phyloP scores from a whole-genome alignment of 192 early-diverging fungal species.

The Dissophora ornata region DNA sequence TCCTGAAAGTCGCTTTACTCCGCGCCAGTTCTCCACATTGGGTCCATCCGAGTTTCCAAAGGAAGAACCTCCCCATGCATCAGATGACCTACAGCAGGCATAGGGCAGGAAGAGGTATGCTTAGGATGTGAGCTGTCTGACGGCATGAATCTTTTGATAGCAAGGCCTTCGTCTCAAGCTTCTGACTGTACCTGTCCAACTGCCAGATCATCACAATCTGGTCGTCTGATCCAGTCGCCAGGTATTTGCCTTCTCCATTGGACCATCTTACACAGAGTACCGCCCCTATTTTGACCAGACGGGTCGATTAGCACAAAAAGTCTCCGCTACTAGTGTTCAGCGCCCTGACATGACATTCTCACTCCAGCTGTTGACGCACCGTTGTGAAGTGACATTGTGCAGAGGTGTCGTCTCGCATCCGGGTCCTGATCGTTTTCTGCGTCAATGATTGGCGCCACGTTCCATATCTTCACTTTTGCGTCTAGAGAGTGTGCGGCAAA shows the following conservation, averaged over 20 bases:
- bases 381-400: slow-evolving; percentile 86
- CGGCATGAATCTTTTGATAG: too few relatives aligned
- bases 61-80: slow-evolving; percentile 49
- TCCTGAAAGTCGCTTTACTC: slow-evolving; percentile 78
- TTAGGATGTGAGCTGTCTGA: too few relatives aligned
- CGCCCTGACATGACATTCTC: too few relatives aligned
- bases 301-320: neutral
- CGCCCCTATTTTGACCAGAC: slow-evolving; percentile 62
- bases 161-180: too few relatives aligned
- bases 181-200: slow-evolving; percentile 76
- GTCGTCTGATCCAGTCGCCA: slow-evolving; percentile 95
- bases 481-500: slow-evolving; percentile 62
- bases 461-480: slow-evolving; percentile 93
- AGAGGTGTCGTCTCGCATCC: slow-evolving; percentile 70
- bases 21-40: slow-evolving; percentile 79
- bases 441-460: slow-evolving; percentile 69
- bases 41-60: slow-evolving; percentile 62
- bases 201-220: slow-evolving; percentile 93
- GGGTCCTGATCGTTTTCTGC: slow-evolving; percentile 59
- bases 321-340: too few relatives aligned
- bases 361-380: too few relatives aligned
- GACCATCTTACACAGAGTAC: slow-evolving; percentile 92
- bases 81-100: slow-evolving; percentile 39
- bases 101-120: neutral
- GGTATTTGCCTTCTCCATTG: slow-evolving; percentile 70